Base-by-base conservation (phyloP, 495 filamentous ascomycete genomes). In the Penicillium macrosclerotiorum region DNA sequence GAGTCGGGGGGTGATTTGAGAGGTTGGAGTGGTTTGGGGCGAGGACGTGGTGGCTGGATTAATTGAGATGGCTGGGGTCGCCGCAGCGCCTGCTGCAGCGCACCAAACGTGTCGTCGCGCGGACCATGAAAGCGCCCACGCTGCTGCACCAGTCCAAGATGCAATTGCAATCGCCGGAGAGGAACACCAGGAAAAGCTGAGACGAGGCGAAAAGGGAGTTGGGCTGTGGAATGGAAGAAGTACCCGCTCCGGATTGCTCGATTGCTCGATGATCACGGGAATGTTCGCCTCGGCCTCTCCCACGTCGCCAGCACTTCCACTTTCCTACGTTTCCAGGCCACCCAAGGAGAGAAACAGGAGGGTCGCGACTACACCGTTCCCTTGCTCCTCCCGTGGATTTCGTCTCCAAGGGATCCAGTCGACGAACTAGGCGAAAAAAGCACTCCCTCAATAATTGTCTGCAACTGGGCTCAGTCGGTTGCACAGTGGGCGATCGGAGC, bases 51-150 rank as follows among this genome's bases (percentile, higher is more conserved):
- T 65, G 62, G 59, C 52, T 60, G 58, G 58, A 14, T 61, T 64
- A 64, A 62, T 59, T 54, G 42, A 32, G 55, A 62, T 64, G 61
- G 61, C 58, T 60, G 59, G 59, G 54, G 51, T 42, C 34, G 52
- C 53, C 50, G 52, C 49, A 48, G 49, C 52, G 41, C 19, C 33
- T 49, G 59, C 56, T 57, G 56, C 56, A 58, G 47, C 55, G 24
- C 51, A 51, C 49, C 49, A 53, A 57, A 59, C 39, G 51, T 59
- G 58, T 52, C n/a, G n/a, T n/a, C 49, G 49, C 49, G 45, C 48
- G 38, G 51, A 43, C 27, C 55, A 62, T 59, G 41, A 47, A 37
- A 50, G 40, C 47, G 30, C 37, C 51, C 42, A 47, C 42, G 25
- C 42, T 47, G 12, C n/a, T 20, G 34, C 31, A 14, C 35, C 29